Base-by-base conservation (phyloP, 768 basidiomycete genomes). In the Mycena maculata region DNA sequence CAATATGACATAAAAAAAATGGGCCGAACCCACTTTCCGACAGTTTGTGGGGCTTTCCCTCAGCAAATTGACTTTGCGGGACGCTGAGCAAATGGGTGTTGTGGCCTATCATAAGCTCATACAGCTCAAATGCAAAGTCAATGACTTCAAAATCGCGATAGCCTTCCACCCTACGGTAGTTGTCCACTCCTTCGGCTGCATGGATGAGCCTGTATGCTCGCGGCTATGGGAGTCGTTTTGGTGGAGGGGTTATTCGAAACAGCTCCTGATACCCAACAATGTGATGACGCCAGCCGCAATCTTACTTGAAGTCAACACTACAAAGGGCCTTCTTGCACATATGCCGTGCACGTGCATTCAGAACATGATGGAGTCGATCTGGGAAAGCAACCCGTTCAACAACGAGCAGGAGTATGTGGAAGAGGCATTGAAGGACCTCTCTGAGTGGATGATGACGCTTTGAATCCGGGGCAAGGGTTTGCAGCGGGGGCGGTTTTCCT, bases 181-280 rank as follows among this genome's bases (percentile, higher is more conserved):
- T 28, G 15, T 4, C 50, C 60, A 62, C 27, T 53, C 50, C 20
- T 28, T 23, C n/a, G 27, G 47, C 48, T 61, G 36, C 41, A 11
- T 47, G 2, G 53, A 63, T 23, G 44, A 54, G 50, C 22, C 25
- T 9, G 3, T 18, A 23, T 63, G 62, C 62, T 54, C 42, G 2
- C 39, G 52, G 1, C 3, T 63, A 2, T 56, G 62, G 62, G 62
- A 63, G 33, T 31, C 44, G n/a, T 63, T 63, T 54, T 63, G 62
- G 62, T 63, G 62, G 62, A 30, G 28, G 18, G 62, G 62, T 12
- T 53, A 44, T 49, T 42, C 53, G 20, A 63, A 63, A 13, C 62
- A 63, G 33, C 44, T 63, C 12, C 62, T 63, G 25, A 53, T 56
- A 12, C 44, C 52, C 3, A 45, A 63, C 44, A 63, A 63, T 42